These are phyloP conservation scores for Artemisia argyi DNA, from an alignment of 129 eudicot genomes.

Conservation along the genomic window DNA sequence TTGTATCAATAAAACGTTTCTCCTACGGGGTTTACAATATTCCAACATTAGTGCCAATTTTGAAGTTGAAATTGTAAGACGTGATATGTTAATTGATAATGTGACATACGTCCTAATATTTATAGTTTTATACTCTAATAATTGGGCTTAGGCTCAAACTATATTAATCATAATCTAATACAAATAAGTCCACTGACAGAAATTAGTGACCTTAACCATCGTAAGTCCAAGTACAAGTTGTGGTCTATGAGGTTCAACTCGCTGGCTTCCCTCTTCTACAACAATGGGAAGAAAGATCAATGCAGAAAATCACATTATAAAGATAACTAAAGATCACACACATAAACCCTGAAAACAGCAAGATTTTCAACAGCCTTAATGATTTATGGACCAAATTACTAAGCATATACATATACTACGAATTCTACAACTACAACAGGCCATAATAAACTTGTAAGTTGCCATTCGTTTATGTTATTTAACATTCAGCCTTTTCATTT, in stretches of 20 bases:
- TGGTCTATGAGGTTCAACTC: conserved; percentile 56
- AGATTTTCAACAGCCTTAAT: conserved; percentile 8
- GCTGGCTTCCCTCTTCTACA: conserved; percentile 36
- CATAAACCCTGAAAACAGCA: not conserved
- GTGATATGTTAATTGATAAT: no score
- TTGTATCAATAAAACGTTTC: no score
- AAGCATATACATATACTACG: conserved; percentile 21
- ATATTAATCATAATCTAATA: no score
- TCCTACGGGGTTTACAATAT: no score
- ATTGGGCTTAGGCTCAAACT: no score
- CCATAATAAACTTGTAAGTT: not conserved
- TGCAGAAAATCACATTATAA: not conserved
- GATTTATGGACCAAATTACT: conserved; percentile 9
- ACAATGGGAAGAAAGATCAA: not conserved
- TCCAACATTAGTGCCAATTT: no score
- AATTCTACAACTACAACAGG: conserved; percentile 25
- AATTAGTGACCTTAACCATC: no score
- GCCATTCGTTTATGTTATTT: conserved; percentile 17
- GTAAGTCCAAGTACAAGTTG: conserved; percentile 52
- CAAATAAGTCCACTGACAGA: no score
- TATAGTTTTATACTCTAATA: no score
- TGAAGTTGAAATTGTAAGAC: no score
- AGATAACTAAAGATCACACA: no score
- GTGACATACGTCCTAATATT: no score
- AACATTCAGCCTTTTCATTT: conserved; percentile 16